These are phyloP conservation scores for Zelopaecilomyces penicillatus DNA, from an alignment of 2,329 filamentous ascomycete genomes.

Conservation along the genomic window DNA sequence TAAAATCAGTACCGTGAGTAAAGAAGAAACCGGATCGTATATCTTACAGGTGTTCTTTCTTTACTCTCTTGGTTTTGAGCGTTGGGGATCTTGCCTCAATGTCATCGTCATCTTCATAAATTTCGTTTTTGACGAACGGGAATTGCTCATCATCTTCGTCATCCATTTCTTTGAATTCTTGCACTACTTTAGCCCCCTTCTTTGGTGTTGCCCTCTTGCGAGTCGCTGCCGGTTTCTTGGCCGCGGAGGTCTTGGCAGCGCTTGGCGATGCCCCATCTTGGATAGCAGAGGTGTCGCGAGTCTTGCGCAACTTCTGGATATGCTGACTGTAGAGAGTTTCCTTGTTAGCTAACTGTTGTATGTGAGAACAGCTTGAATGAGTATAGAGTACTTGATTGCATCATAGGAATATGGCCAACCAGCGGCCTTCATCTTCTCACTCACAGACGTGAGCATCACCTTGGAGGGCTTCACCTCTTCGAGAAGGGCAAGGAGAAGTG, in stretches of 20 bases:
- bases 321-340: slow-evolving; percentile 29
- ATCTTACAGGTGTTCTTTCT: slow-evolving; percentile 11
- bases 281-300: slow-evolving; percentile 20
- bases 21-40: no score
- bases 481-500: slow-evolving; percentile 29
- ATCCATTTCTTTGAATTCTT: slow-evolving; percentile 11
- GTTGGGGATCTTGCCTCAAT: not conserved
- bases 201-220: slow-evolving; percentile 21
- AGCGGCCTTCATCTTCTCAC: slow-evolving; percentile 21
- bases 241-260: slow-evolving; percentile 13
- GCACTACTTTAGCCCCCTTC: slow-evolving; percentile 17
- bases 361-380: slow-evolving; percentile 10
- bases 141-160: slow-evolving; percentile 17
- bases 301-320: slow-evolving; percentile 35
- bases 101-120: slow-evolving; percentile 7
- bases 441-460: slow-evolving; percentile 23
- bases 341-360: no score
- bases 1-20: no score
- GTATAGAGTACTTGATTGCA: slow-evolving; percentile 30
- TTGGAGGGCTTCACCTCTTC: slow-evolving; percentile 27
- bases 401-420: slow-evolving; percentile 31
- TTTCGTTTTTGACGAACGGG: slow-evolving; percentile 17
- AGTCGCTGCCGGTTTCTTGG: slow-evolving; percentile 14
- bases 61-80: slow-evolving; percentile 11
- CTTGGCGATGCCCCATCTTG: slow-evolving; percentile 11